Base-by-base conservation (phyloP, 2,329 filamentous ascomycete species). In the Fusarium verrucosum region DNA sequence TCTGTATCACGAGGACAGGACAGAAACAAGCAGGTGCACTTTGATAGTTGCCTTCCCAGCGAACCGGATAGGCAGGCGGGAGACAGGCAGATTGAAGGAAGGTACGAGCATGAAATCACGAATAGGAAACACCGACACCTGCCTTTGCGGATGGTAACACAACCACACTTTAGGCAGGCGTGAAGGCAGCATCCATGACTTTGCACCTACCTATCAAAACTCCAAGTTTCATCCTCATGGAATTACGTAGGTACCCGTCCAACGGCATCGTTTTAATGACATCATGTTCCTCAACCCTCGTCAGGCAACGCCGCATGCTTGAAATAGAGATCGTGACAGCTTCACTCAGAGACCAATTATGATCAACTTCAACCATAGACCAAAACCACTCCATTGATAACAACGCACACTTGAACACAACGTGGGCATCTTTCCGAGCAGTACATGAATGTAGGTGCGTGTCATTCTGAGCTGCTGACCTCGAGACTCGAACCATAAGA, bases 401-500 rank as follows among this genome's bases (percentile, higher is more conserved):
- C 7, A 51, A n/a, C 19, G 26, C 8, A 5, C 14, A 41, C n/a
- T n/a, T 19, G 19, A 14, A 17, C 14, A 33, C 26, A 5, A 52
- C 52, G 35, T 28, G 53, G 28, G 43, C 56, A 37, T 65, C 62
- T 49, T 51, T 30, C 60, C 52, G 62, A 49, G 28, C 10, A 38
- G 37, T 36, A 35, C 55, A 44, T 28, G 19, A 28, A 60, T 40
- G 33, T 41, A 40, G 23, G 45, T 58, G 63, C 38, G 58, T 59
- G 49, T 53, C 37, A 60, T 62, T 50, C 50, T 58, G 49, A 51
- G 32, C 58, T 55, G 55, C 51, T 69, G 56, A 64, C 62, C 45
- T 57, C 45, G 25, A 59, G 41, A 55, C 69, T 62, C 58, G 57
- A 57, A 65, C 69, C 62, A 70, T 46, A 45, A 58, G 51, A 56